Percentiles rank a stretch among this genome's conserved stretches.
phyloP scores from a whole-genome alignment of 495 filamentous ascomycete genomes.

The Xylaria bambusicola region DNA sequence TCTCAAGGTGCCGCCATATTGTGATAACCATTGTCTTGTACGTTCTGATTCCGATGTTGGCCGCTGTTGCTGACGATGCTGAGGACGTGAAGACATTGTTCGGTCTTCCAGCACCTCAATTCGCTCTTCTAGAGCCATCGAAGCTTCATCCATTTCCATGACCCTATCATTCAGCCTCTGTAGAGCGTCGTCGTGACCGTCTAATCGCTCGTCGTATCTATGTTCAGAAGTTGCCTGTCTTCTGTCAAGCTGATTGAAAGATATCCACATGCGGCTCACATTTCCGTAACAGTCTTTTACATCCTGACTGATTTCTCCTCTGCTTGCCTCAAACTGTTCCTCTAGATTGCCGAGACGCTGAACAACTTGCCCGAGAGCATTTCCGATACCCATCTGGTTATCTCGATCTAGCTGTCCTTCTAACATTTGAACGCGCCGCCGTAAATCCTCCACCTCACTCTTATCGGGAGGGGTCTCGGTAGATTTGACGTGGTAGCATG shows the following conservation, averaged over 20 bases:
- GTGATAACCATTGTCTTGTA: conserved; percentile 17
- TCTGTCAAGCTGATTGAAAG: conserved; percentile 48
- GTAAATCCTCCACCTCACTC: conserved; percentile 50
- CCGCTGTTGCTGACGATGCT: conserved; percentile 28
- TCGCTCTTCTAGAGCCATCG: conserved; percentile 53
- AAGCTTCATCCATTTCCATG: conserved; percentile 53
- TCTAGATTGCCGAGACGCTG: conserved; percentile 51
- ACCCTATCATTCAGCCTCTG: conserved; percentile 45
- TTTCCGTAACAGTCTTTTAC: conserved; percentile 53
- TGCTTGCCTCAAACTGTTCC: conserved; percentile 53
- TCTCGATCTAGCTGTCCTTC: conserved; percentile 50
- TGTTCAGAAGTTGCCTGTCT: conserved; percentile 45
- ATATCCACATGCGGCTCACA: conserved; percentile 52
- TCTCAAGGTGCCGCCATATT: conserved; percentile 24
- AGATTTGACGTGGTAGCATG: conserved; percentile 54
- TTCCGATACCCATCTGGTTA: conserved; percentile 43
- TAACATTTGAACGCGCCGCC: conserved; percentile 46
- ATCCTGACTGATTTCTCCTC: conserved; percentile 49
- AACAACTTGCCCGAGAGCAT: conserved; percentile 34
- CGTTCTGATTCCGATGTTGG: conserved; percentile 34
- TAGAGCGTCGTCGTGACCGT: conserved; percentile 42
- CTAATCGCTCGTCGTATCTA: conserved; percentile 46
- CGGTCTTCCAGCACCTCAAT: conserved; percentile 49
- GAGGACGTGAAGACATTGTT: conserved; percentile 20
- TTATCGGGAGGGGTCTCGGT: conserved; percentile 40